Base-by-base conservation (phyloP, 2,329 filamentous ascomycete genomes). In the Fusarium drepaniforme region DNA sequence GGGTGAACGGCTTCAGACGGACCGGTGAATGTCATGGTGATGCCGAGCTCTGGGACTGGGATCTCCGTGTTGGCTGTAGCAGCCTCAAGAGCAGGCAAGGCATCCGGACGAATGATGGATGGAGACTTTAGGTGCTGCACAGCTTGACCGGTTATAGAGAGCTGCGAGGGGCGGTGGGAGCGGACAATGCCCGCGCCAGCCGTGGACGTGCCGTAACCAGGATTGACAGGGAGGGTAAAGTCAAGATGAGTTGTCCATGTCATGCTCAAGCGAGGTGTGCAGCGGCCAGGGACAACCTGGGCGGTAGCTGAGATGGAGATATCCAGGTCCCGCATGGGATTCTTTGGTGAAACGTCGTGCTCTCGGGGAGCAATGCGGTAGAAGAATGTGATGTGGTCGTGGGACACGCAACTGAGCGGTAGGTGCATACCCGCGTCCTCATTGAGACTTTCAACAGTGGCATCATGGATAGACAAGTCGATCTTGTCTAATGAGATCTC, bases 321-420 rank as follows among this genome's bases (percentile, higher is more conserved):
- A 66, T 88, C 85, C 13, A 94, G 87, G 71, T 86, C 88, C 68
- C 86, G 86, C 70, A 85, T 84, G 57, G 84, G 84, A 79, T 83
- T 87, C 79, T 85, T 90, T 79, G 80, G 82, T 56, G 81, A 79
- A 61, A 82, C 76, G 66, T 89, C 87, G n/a, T 83, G 83, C 59
- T 86, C 85, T 42, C 84, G 83, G 3, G 90, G 90, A 13, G 84
- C 83, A 68, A 94, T 88, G 64, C 89, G 90, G 84, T 95, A 96
- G 64, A 96, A 85, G 76, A 95, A 91, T 2, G 93, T 93, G 71
- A 94, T 85, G 81, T 95, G 93, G 79, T 96, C 94, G 76, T 93
- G 92, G 18, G 93, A 90, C 16, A 91, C 90, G 79, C 92, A 92
- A 49, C 86, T 85, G 30, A 93, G 84, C 6, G 91, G 90, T 23